Percentiles rank a stretch among this genome's conserved stretches.
Evolutionary conservation across 1,139 yeast species (phyloP).

Genomic region (Tardiomyces blankii): DNA sequence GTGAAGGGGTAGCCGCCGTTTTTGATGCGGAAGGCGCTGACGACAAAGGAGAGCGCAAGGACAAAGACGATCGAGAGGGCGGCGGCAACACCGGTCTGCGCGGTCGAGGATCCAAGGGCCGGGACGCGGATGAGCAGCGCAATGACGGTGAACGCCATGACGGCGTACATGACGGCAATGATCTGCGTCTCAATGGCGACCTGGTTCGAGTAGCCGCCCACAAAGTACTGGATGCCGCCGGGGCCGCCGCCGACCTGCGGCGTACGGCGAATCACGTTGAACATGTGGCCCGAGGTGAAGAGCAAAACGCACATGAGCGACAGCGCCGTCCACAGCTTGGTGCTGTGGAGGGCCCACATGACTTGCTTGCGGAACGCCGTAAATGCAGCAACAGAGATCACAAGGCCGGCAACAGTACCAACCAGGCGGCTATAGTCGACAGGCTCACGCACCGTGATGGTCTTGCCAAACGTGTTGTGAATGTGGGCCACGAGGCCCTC

Average conservation of each 20-base stretch:
- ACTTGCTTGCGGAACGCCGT: conserved; percentile 24
- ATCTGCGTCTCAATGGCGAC: conserved; percentile 49
- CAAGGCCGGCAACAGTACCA: conserved; percentile 31
- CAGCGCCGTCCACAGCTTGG: conserved; percentile 55
- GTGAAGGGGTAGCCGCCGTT: conserved; percentile 46
- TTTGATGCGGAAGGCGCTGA: conserved; percentile 43
- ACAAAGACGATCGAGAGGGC: conserved; percentile 29
- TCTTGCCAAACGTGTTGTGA: conserved; percentile 31
- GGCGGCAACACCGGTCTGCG: conserved; percentile 37
- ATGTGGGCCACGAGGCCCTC: conserved; percentile 29
- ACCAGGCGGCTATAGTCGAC: conserved; percentile 41
- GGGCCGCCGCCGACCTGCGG: conserved; percentile 54
- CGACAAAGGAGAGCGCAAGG: conserved; percentile 37
- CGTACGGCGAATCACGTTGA: conserved; percentile 68
- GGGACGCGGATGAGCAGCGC: conserved; percentile 44
- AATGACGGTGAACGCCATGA: conserved; percentile 29
- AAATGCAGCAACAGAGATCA: conserved; percentile 20
- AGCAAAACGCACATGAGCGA: conserved; percentile 52
- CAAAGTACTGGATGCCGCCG: conserved; percentile 54
- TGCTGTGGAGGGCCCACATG: conserved; percentile 25
- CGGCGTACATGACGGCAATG: conserved; percentile 28
- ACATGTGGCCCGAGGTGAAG: conserved; percentile 89
- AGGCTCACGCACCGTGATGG: conserved; percentile 44
- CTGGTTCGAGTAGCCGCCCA: conserved; percentile 62
- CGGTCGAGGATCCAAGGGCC: conserved; percentile 31